Base-by-base conservation (phyloP, 345 rosid genomes). In the Crucihimalaya himalaica region DNA sequence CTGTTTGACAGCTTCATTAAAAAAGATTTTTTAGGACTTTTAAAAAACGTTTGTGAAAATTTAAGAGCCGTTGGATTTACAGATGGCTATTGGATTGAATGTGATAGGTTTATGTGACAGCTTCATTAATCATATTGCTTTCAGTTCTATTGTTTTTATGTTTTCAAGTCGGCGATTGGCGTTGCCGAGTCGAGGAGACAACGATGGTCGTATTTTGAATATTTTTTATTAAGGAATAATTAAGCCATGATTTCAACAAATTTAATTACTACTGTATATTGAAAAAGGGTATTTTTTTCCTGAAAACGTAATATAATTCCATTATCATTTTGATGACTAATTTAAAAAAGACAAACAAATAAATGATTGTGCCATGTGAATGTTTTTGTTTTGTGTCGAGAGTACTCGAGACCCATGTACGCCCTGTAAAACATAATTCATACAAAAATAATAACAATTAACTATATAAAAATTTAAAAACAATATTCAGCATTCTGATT, bases 1-100 rank as follows among this genome's bases (percentile, higher is more conserved):
- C 79, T 71, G 67, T 60, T 18, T 50, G 83, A 68, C 80, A 77
- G 80, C 64, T 19, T 63, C 60, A n/a, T n/a, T n/a, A n/a, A n/a
- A n/a, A n/a, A n/a, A n/a, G n/a, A n/a, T 65, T 21, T 18, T n/a
- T 35, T 14, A 34, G 1, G 0, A 5, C 1, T 27, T 63, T 29
- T 27, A 10, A 1, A 16, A 45, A 23, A 37, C n/a, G 3, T 25
- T 43, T 2, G 23, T 31, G 31, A n/a, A 43, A 27, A 10, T 8
- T 1, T 46, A 18, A 31, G 6, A 31, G 19, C 70, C 70, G 57
- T 48, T 65, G 31, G 56, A 46, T 46, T 32, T 11, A 3, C 19
- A 12, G 3, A 45, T 45, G 19, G 47, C 8, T 42, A 15, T 15
- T 42, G 8, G 47, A 43, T 43, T 29, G 28, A 31, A 18, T 46